Percentiles rank a stretch among this genome's conserved stretches.
Conservation (phyloP, 306 rosid genomes). For the Clitoria ternatea region DNA sequence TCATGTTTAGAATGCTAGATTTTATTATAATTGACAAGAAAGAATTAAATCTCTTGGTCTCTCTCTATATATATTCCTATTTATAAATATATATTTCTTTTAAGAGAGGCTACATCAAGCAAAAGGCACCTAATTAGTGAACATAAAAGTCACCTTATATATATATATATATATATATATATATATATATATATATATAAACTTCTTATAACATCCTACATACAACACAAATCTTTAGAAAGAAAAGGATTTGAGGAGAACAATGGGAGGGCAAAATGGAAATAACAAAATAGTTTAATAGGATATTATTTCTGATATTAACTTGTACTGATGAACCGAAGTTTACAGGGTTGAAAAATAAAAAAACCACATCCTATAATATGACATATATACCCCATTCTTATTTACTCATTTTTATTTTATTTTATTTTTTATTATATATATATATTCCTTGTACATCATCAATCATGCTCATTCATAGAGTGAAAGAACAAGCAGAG, state of each 20-base stretch:
- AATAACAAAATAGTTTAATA: constrained; percentile 1
- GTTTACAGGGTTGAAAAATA: constrained; percentile 28
- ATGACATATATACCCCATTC: not conserved
- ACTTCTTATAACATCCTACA: not conserved
- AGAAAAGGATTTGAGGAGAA: not conserved
- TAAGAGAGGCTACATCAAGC: constrained; percentile 7
- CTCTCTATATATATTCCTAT: too few relatives aligned
- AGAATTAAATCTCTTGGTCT: too few relatives aligned
- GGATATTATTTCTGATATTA: constrained; percentile 19
- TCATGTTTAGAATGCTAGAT: too few relatives aligned
- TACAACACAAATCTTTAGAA: not conserved
- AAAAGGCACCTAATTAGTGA: not conserved
- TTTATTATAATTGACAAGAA: too few relatives aligned
- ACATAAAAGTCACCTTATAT: not conserved
- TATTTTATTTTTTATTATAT: too few relatives aligned
- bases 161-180: too few relatives aligned
- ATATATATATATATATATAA: too few relatives aligned
- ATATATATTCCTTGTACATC: too few relatives aligned
- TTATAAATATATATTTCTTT: not conserved
- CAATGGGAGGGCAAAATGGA: not conserved
- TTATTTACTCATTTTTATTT: too few relatives aligned
- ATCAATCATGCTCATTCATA: too few relatives aligned
- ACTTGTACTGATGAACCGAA: constrained; percentile 26
- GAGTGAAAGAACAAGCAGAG: constrained; percentile 53
- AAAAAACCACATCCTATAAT: constrained; percentile 28